Evolutionary conservation across 1,284 basidiomycete genomes (phyloP).

Genomic region (Ustilago sp.): DNA sequence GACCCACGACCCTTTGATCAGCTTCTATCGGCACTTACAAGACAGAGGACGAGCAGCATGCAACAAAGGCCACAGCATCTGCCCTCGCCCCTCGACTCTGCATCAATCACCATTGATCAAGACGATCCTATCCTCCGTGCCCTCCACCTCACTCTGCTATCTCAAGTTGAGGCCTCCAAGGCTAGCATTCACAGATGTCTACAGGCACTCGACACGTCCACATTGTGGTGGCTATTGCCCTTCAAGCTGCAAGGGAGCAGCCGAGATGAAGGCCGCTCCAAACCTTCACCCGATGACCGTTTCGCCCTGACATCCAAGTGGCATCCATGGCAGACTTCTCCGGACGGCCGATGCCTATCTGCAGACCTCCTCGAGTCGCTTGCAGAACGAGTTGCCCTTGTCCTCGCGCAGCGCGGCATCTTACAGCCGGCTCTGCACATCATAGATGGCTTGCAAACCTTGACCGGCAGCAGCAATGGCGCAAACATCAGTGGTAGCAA

Average conservation of each 20-base stretch:
- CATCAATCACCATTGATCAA: conserved; percentile 5
- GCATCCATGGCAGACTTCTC: conserved; percentile 43
- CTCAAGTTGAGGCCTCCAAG: conserved; percentile 26
- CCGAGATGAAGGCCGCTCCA: background rate
- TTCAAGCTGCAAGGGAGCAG: conserved; percentile 27
- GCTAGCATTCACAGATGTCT: conserved; percentile 35
- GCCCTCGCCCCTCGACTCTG: conserved; percentile 36
- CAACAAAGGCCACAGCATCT: conserved; percentile 6
- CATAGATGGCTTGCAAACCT: conserved; percentile 15
- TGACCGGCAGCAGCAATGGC: background rate
- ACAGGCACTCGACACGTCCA: conserved; percentile 29
- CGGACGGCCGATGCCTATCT: conserved; percentile 13
- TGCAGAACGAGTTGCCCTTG: conserved; percentile 39
- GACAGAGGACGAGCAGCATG: background rate
- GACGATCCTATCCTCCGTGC: conserved; percentile 31
- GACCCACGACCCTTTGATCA: conserved; percentile 47
- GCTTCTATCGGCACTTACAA: conserved; percentile 35
- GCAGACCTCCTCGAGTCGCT: conserved; percentile 31
- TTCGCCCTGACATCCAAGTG: conserved; percentile 24
- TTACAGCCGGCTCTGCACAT: conserved; percentile 40
- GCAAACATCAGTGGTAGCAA: background rate
- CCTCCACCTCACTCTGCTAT: conserved; percentile 30
- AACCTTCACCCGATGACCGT: conserved; percentile 18
- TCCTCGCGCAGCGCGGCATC: conserved; percentile 39
- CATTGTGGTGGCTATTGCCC: conserved; percentile 43